Base-by-base conservation (phyloP, 1,139 yeast genomes). In the Saccharomyces hybrid region DNA sequence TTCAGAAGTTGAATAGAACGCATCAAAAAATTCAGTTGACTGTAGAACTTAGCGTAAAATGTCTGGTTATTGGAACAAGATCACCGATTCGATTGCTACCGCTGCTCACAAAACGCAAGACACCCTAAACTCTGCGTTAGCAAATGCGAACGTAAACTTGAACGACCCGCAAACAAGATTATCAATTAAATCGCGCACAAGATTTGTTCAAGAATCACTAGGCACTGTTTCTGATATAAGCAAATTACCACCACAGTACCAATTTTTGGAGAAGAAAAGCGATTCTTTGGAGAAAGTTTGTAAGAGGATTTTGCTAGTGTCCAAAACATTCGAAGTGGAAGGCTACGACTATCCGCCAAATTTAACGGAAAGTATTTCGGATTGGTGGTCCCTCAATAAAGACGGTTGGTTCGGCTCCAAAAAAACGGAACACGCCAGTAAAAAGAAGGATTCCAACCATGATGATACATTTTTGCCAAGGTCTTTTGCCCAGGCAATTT, bases 281-380 rank as follows among this genome's bases (percentile, higher is more conserved):
- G 93, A 84, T 69, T 75, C 80, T 54, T 73, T 84, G 61, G 80
- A 81, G 65, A 75, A 75, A 55, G 78, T 82, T 59, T 82, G 83
- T 71, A 80, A 81, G 58, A 83, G 82, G 66, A 74, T 83, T 60
- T 74, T 84, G 54, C 75, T 77, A 29, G 80, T 81, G 62, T 80
- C 86, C 48, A 82, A 78, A 55, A 71, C 74, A 19, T 85, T 78
- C 64, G 86, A 78, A 62, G 78, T 83, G 57, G 82, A 82, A 54
- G 80, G 85, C 52, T 85, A 85, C 68, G 91, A 85, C 67, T 84
- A 83, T 62, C 90, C 90, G 31, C 89, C 89, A 44, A 86, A 85
- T 53, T 75, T 83, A 68, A 68, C 80, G 63, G 79, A 86, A 75
- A 64, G 82, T 42, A 67, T 80, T 31, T 72, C 82, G 52, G 86